Evolutionary conservation across 2,329 filamentous ascomycete species (phyloP), one percentile per base, ranked within the genome.

Genomic region (Hortaea sp.): DNA sequence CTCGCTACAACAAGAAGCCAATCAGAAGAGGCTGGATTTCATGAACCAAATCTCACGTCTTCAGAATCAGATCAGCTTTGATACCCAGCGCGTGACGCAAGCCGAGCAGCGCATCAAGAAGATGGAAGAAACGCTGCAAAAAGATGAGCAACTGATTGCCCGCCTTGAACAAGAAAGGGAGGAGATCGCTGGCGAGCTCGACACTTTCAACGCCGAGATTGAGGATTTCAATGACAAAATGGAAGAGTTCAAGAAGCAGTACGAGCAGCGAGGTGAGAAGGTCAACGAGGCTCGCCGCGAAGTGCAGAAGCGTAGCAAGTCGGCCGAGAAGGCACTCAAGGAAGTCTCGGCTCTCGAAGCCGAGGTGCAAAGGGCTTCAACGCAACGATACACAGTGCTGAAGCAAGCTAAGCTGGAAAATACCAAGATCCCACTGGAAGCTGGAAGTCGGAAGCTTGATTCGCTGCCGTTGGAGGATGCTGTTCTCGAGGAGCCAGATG

Each of bases 371-470:
- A 86, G 85, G 58, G 88, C 88, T 60, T 86, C 84, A 48, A 82
- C 88, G 0, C 81, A 79, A 57, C 86, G 92, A 62, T 95, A 95
- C 62, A 82, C 82, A 39, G 71, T 94, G 41, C 76, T 98, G 44
- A 81, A 88, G 60, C 81, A 87, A 51, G 97, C 90, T 72, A 90
- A 94, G 63, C 80, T 98, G 41, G 90, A 97, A 63, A 89, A 95
- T 61, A 86, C 97, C 55, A 81, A 84, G 52, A 77, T 98, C 48
- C 92, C 92, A 2, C 74, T 98, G 20, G 70, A 75, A 2, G 71
- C 81, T 47, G 82, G 82, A 27, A 95, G 88, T 2, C 72, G 71
- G 31, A 69, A 72, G 5, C 73, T 98, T 27, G 88, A 94, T 57
- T 79, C 83, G 52, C 74, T 98, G 43, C 92, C 92, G 3, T 88